Evolutionary conservation across 495 filamentous ascomycete species (phyloP).

Genomic region (Choiromyces venosus): DNA sequence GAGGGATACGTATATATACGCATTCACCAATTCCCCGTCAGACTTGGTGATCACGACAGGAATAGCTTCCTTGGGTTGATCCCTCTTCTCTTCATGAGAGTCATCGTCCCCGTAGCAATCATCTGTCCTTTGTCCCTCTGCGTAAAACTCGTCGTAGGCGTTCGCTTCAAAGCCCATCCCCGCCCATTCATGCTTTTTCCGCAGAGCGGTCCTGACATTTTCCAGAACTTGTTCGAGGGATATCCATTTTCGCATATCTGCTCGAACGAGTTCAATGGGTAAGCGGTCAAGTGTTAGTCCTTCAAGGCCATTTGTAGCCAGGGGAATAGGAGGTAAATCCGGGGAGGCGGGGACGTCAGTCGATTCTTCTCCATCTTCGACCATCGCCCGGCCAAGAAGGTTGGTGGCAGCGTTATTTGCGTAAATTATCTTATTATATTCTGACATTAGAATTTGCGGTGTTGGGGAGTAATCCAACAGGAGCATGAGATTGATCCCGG

Average conservation of each 20-base stretch:
- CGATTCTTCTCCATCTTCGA: background rate
- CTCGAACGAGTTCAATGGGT: conserved; percentile 26
- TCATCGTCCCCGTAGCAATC: conserved; percentile 13
- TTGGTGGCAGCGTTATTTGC: conserved; percentile 30
- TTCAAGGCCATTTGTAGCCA: conserved; percentile 18
- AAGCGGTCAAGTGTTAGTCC: conserved; percentile 25
- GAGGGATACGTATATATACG: conserved; percentile 24
- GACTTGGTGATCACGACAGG: conserved; percentile 29
- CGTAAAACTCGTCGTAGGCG: conserved; percentile 29
- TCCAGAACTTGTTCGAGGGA: conserved; percentile 31
- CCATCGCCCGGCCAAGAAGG: background rate
- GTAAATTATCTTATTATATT: conserved; percentile 25
- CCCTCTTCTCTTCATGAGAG: background rate
- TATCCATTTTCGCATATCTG: conserved; percentile 25
- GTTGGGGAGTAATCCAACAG: conserved; percentile 35
- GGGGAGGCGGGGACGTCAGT: background rate
- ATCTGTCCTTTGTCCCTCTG: conserved; percentile 18
- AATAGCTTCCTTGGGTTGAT: conserved; percentile 17
- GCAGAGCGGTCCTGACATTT: conserved; percentile 29
- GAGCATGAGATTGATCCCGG: conserved; percentile 23
- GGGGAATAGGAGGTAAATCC: background rate
- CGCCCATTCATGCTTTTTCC: conserved; percentile 16
- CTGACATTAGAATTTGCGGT: conserved; percentile 33
- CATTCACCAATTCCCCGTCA: conserved; percentile 21
- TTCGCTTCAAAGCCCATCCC: conserved; percentile 26